phyloP scores from a whole-genome alignment of 2,329 filamentous ascomycete genomes.

The Cytospora piceicola region DNA sequence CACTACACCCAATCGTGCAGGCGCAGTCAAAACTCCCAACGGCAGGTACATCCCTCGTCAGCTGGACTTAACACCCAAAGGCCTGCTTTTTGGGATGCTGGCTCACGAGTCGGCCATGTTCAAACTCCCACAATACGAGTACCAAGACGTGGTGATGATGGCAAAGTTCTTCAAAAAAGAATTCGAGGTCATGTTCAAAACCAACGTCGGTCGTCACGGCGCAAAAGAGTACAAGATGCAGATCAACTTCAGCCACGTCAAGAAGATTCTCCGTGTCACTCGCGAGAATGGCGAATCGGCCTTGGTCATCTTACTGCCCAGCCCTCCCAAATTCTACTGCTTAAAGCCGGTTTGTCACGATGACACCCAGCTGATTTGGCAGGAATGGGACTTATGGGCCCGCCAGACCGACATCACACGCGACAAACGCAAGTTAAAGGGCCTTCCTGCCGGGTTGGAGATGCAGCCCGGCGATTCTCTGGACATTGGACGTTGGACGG shows the following conservation, averaged over 20 bases:
- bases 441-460: conserved; percentile 46
- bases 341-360: conserved; percentile 42
- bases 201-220: conserved; percentile 7
- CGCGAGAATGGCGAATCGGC: conserved; percentile 40
- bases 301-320: conserved; percentile 53
- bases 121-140: conserved; percentile 23
- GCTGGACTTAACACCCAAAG: conserved; percentile 1
- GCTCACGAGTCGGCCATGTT: conserved; percentile 24
- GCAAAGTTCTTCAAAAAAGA: conserved; percentile 22
- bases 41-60: not conserved
- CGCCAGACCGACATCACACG: conserved; percentile 52
- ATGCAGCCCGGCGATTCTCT: conserved; percentile 44
- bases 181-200: conserved; percentile 24
- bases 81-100: conserved; percentile 27
- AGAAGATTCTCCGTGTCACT: conserved; percentile 46
- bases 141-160: conserved; percentile 12
- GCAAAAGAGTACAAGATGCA: conserved; percentile 44
- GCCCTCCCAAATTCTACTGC: conserved; percentile 54
- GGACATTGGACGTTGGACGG: conserved; percentile 62
- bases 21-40: conserved; percentile 12
- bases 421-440: conserved; percentile 38
- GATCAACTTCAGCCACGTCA: conserved; percentile 53
- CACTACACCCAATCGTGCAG: not conserved
- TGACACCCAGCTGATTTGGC: conserved; percentile 43
- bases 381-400: conserved; percentile 50